These are phyloP conservation scores for Nigrograna mackinnonii DNA, from an alignment of 2,329 filamentous ascomycete genomes.

Conservation along the genomic window DNA sequence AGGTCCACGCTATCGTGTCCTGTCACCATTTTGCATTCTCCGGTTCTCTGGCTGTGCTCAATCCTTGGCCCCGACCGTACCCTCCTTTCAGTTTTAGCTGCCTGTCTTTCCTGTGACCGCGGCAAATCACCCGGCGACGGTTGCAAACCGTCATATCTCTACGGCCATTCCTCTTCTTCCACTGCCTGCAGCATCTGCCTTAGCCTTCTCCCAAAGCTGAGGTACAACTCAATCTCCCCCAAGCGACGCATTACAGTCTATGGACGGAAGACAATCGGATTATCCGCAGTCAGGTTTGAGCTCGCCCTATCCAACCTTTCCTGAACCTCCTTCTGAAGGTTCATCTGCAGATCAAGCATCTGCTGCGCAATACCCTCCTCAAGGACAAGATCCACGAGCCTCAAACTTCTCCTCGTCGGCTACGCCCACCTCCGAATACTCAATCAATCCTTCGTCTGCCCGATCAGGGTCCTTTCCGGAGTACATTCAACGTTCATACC, in stretches of 20 bases:
- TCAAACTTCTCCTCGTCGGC: conserved; percentile 74
- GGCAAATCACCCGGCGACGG: conserved; percentile 42
- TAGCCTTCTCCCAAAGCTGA: conserved; percentile 39
- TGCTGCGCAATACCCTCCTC: conserved; percentile 84
- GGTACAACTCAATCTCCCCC: conserved; percentile 30
- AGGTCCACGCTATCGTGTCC: conserved; percentile 48
- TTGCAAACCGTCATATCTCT: conserved; percentile 52
- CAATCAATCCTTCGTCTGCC: conserved; percentile 73
- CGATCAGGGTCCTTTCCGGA: conserved; percentile 86
- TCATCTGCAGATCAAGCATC: conserved; percentile 86
- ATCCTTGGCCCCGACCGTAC: conserved; percentile 31
- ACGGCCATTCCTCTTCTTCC: conserved; percentile 48
- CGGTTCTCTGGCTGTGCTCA: conserved; percentile 39
- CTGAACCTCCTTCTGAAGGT: conserved; percentile 77
- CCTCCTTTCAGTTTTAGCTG: conserved; percentile 29
- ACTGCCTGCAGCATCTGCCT: conserved; percentile 38
- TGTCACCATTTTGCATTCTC: conserved; percentile 38
- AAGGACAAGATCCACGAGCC: conserved; percentile 77
- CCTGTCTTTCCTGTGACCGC: conserved; percentile 34
- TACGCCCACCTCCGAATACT: conserved; percentile 89
- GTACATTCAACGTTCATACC: conserved; percentile 82
- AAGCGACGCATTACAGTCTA: conserved; percentile 50
- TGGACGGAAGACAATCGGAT: conserved; percentile 58
- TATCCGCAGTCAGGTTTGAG: conserved; percentile 60
- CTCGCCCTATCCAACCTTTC: conserved; percentile 58